Base-by-base conservation (phyloP, 768 basidiomycete species). In the Aureoboletus auriporus region DNA sequence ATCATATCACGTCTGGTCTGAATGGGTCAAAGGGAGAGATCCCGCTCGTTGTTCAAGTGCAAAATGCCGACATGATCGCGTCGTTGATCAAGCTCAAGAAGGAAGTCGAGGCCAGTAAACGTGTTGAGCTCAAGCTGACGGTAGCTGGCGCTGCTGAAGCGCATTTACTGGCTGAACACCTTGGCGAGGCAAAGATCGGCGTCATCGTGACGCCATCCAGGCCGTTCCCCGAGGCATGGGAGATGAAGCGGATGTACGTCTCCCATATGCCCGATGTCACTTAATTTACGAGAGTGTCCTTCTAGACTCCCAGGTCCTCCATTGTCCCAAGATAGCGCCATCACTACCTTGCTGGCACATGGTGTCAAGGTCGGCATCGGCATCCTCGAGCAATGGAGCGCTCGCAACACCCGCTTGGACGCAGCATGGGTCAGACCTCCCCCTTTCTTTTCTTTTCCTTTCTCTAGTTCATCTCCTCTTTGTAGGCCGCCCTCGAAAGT, bases 21-120 rank as follows among this genome's bases (percentile, higher is more conserved):
- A 46, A 34, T 23, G 5, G 30, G 11, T 37, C 40, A 10, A 35
- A 86, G 82, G 88, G 89, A 6, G 59, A 73, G 31, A 73, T 93
- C 17, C 84, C 89, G 4, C 70, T 96, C 6, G 85, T 95, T 10
- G 71, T 92, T 8, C 79, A 84, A 46, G 82, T 79, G 2, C 72
- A 85, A 54, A 90, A 75, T 56, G 91, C 89, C 5, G 93, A 94
- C 64, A 72, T 87, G 44, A 93, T 94, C 52, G 89, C 86, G 1
- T 80, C 85, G 1, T 66, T 94, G 30, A 72, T 94, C 38, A 63
- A 75, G 23, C 71, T 95, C 47, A 89, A 88, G 66, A 69, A 69
- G 44, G 79, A 88, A 56, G 69, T 84, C 1, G 83, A 86, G 57
- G 50, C 62, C 10, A 65, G 60, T 31, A 78, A 68, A 14, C 65